phyloP scores from a whole-genome alignment of 2,329 filamentous ascomycete genomes.

The Sclerotinia sclerotiorum region DNA sequence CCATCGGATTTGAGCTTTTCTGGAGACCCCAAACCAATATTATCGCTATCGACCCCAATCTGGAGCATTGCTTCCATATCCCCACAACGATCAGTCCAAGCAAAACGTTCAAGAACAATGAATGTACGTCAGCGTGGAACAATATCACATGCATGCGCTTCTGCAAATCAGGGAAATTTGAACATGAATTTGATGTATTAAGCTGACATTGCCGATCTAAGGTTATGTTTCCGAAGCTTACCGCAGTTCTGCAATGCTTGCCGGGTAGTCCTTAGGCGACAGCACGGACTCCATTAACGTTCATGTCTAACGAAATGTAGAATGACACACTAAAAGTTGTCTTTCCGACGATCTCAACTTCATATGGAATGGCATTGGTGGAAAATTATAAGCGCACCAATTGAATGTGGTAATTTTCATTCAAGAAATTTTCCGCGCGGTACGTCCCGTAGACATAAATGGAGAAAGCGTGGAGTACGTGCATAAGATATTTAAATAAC shows the following conservation, averaged over 20 bases:
- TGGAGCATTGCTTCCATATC: neutral
- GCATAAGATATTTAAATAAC: too few species aligned
- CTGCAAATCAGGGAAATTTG: neutral
- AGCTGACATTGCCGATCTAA: neutral
- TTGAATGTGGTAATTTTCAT: neutral
- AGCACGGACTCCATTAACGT: neutral
- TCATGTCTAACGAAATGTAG: neutral
- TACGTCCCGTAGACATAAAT: neutral
- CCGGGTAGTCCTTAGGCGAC: neutral
- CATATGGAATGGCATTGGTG: neutral
- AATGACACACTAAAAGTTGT: neutral
- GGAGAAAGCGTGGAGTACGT: neutral
- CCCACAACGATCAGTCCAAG: neutral
- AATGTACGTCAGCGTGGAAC: constrained; percentile 1
- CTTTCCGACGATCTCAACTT: constrained; percentile 2
- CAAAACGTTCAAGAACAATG: neutral
- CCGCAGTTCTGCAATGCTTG: neutral
- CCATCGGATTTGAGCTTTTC: neutral
- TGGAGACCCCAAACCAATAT: constrained; percentile 17
- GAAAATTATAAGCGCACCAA: constrained; percentile 17
- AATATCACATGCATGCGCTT: constrained; percentile 7
- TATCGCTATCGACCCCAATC: neutral
- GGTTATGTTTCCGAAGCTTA: neutral
- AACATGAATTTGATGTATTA: neutral
- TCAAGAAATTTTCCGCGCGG: neutral